Base-by-base conservation (phyloP, 495 filamentous ascomycete species). In the Cercophora scortea region DNA sequence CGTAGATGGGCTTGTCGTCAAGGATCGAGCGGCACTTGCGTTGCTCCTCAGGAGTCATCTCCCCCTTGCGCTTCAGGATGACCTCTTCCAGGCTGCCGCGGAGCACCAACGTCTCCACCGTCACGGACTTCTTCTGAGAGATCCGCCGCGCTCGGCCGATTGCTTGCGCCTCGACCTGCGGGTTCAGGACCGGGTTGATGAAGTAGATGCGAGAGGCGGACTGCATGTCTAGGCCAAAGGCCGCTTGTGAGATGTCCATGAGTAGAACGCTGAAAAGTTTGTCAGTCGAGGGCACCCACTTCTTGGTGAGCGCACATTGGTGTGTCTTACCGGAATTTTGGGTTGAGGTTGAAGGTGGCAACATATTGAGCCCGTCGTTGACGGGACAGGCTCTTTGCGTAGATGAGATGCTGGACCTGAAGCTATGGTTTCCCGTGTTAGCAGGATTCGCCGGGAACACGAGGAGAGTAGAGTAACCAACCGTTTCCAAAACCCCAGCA, bases 121-220 rank as follows among this genome's bases (percentile, higher is more conserved):
- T 82, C 0, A 96, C 93, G 0, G 85, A 81, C 50, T 78, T 80
- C 9, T 79, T 81, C 62, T 96, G 92, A 2, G 89, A 88, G 55
- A 97, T 95, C 32, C 92, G 77, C 55, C 95, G 86, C 0, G 88
- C 89, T 59, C 92, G 85, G 57, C 92, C 95, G 56, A 96, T 87
- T 3, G 92, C 92, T 64, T 97, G 92, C 4, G 87, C 89, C 61
- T 95, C 88, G 8, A 96, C 79, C 53, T 87, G 85, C 0, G 89
- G 88, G 46, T 88, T 86, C 69, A 93, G 84, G 32, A 93, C 86
- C 0, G 92, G 92, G 52, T 89, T 94, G 54, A 95, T 76, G 58
- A 97, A 95, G 71, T 86, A 94, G n/a, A 96, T 85, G 0, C 92
- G 76, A 0, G 84, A 90, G 5, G 93, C 92, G 34, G 80, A 80